A percentile compares a stretch with the other conserved stretches of the same genome.
phyloP scores from a whole-genome alignment of 2,329 filamentous ascomycete species.

The Dendryphion nanum region DNA sequence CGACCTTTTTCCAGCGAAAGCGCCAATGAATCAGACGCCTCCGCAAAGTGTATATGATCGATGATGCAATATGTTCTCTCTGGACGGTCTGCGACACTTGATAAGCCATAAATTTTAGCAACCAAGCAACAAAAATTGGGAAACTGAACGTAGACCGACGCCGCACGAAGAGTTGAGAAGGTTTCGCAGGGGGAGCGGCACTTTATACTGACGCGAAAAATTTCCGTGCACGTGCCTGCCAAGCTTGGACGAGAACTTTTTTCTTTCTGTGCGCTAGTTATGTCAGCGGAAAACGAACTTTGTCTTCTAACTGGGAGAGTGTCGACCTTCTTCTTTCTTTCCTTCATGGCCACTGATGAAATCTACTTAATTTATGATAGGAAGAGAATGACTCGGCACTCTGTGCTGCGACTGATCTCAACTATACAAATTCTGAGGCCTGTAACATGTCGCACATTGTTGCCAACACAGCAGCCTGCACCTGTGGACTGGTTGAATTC shows the following conservation, averaged over 20 bases:
- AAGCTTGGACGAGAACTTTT: conserved; percentile 6
- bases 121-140: conserved; percentile 77
- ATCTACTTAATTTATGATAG: conserved; percentile 34
- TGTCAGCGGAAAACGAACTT: background rate
- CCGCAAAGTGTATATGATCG: conserved; percentile 43
- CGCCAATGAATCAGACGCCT: conserved; percentile 33
- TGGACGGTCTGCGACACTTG: conserved; percentile 80
- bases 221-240: too few relatives aligned
- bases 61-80: conserved; percentile 70
- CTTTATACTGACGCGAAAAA: conserved; percentile 23
- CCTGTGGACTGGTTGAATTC: too few relatives aligned
- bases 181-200: conserved; percentile 9
- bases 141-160: conserved; percentile 63
- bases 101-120: conserved; percentile 47
- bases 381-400: conserved; percentile 40
- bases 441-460: conserved; percentile 6
- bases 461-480: too few relatives aligned
- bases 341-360: conserved; percentile 39
- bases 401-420: conserved; percentile 35
- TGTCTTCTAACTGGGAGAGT: background rate
- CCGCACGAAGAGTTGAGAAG: conserved; percentile 72
- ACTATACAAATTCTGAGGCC: conserved; percentile 35
- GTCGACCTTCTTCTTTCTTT: conserved; percentile 8
- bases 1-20: conserved; percentile 49
- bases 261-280: conserved; percentile 10